Percentiles rank a stretch among this genome's conserved stretches.
Conservation (phyloP, 768 basidiomycete genomes). For the Butyriboletus loyo region DNA sequence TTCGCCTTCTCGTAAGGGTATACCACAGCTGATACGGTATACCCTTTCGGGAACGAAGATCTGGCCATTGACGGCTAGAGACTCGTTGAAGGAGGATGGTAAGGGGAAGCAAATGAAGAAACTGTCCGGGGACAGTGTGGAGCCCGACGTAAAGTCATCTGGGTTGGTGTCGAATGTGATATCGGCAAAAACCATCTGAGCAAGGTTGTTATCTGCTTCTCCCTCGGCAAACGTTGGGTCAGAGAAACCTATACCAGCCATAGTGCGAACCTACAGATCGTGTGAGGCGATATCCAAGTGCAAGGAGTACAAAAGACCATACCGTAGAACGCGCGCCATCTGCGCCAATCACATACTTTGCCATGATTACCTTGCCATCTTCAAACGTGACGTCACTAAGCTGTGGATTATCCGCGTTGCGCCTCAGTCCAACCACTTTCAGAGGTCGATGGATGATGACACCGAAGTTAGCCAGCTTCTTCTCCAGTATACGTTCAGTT, state of each 20-base stretch:
- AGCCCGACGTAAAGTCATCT: conserved; percentile 5
- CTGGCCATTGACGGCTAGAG: conserved; percentile 9
- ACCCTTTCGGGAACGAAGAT: conserved; percentile 12
- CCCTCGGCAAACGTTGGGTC: conserved; percentile 38
- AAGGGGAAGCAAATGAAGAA: conserved; percentile 38
- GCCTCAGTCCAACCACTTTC: conserved; percentile 38
- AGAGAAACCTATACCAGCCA: conserved; percentile 40
- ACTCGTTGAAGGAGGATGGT: conserved; percentile 27
- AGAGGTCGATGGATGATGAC: conserved; percentile 37
- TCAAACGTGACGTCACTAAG: conserved; percentile 44
- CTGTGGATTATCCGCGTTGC: conserved; percentile 23
- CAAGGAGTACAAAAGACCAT: conserved; percentile 7
- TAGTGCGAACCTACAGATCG: conserved; percentile 38
- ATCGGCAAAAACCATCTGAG: conserved; percentile 47
- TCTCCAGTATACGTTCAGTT: conserved; percentile 42
- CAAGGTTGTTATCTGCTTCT: conserved; percentile 27
- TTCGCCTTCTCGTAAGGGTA: conserved; percentile 34
- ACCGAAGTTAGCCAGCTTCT: conserved; percentile 32
- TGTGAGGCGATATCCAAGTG: neutral
- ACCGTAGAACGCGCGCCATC: conserved; percentile 49
- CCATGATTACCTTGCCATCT: conserved; percentile 36
- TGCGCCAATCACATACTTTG: conserved; percentile 48
- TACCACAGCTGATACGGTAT: conserved; percentile 41
- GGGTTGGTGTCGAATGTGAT: conserved; percentile 31
- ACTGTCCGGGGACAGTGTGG: conserved; percentile 29